Percentiles rank a stretch among this genome's conserved stretches.
phyloP scores from a whole-genome alignment of 1,284 basidiomycete species.

The Puccinia triticina region DNA sequence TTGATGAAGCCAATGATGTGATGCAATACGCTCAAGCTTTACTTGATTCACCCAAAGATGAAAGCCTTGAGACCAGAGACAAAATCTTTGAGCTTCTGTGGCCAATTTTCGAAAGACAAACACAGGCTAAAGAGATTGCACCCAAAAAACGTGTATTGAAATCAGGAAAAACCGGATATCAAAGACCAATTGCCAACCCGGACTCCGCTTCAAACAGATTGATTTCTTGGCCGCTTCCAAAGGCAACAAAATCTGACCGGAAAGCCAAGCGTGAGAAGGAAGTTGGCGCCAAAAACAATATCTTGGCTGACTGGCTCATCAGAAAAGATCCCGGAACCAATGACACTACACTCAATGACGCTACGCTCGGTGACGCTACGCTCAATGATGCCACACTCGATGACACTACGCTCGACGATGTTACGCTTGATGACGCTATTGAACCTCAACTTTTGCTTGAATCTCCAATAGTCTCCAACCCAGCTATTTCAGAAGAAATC shows the following conservation, averaged over 20 bases:
- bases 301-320: too few relatives aligned
- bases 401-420: too few relatives aligned
- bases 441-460: too few relatives aligned
- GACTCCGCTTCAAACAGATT: background rate
- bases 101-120: background rate
- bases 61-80: background rate
- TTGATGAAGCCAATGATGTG: constrained; percentile 2
- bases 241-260: constrained; percentile 9
- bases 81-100: background rate
- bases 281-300: too few relatives aligned
- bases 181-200: background rate
- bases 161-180: background rate
- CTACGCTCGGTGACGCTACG: too few relatives aligned
- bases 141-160: background rate
- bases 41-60: background rate
- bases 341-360: too few relatives aligned
- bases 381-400: too few relatives aligned
- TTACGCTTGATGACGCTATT: too few relatives aligned
- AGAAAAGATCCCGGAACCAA: too few relatives aligned
- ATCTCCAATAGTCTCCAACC: too few relatives aligned
- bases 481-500: too few relatives aligned
- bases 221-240: background rate
- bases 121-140: background rate
- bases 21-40: background rate
- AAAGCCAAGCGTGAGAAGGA: background rate